Percentiles rank a stretch among this genome's conserved stretches.
Conservation (phyloP, 768 basidiomycete species). For the Boletellus ananas region DNA sequence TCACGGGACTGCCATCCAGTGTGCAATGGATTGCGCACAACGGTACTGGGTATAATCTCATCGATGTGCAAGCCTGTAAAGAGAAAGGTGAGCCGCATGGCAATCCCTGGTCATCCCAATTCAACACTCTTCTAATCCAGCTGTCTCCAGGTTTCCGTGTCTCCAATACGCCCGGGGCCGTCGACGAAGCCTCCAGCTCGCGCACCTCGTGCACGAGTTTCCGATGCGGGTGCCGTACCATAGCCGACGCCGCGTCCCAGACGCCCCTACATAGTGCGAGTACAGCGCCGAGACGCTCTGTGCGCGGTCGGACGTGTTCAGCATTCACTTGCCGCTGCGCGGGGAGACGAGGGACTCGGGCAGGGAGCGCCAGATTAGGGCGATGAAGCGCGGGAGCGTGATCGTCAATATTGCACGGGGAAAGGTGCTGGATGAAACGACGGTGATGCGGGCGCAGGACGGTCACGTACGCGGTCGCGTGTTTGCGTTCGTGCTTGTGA, state of each 20-base stretch:
- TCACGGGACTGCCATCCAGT: conserved; percentile 56
- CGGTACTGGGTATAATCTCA: conserved; percentile 83
- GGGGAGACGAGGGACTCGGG: conserved; percentile 70
- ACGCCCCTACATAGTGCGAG: conserved; percentile 69
- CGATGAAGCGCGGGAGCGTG: conserved; percentile 71
- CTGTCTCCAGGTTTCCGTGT: conserved; percentile 55
- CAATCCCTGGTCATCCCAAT: no score
- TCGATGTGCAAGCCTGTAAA: conserved; percentile 72
- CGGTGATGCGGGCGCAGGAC: conserved; percentile 77
- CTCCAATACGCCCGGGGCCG: conserved; percentile 87
- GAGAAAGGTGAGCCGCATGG: conserved; percentile 57
- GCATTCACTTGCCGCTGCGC: conserved; percentile 79
- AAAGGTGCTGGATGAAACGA: conserved; percentile 84
- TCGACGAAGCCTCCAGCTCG: conserved; percentile 78
- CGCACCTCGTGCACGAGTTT: conserved; percentile 71
- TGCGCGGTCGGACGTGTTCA: conserved; percentile 72
- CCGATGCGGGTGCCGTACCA: conserved; percentile 90
- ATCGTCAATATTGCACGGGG: conserved; percentile 91
- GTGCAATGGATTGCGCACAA: conserved; percentile 86
- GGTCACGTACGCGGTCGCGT: conserved; percentile 67
- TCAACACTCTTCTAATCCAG: no score
- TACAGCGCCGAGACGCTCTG: conserved; percentile 67
- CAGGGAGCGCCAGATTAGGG: conserved; percentile 69
- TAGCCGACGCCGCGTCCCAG: conserved; percentile 50
- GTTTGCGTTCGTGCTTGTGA: conserved; percentile 2